A percentile compares a stretch with the other conserved stretches of the same genome.
These are phyloP conservation scores for Torulaspora pretoriensis DNA, from an alignment of 1,139 yeast genomes.

Conservation along the genomic window DNA sequence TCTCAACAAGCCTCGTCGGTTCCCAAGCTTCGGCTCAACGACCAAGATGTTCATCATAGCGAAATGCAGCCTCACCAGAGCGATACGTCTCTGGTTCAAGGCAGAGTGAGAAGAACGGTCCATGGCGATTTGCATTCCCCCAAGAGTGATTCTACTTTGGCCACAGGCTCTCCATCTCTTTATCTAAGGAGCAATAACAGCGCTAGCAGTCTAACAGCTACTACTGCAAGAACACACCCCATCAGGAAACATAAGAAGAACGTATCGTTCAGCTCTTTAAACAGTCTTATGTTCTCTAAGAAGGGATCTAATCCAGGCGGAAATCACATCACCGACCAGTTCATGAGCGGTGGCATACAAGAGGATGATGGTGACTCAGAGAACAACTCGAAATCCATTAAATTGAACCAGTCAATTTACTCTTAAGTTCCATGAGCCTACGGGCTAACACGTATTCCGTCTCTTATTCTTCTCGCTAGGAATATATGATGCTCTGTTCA, in stretches of 20 bases:
- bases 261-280: constrained; percentile 37
- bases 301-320: constrained; percentile 23
- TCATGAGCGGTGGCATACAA: constrained; percentile 29
- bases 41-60: constrained; percentile 19
- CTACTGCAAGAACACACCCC: constrained; percentile 26
- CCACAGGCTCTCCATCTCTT: constrained; percentile 12
- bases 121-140: constrained; percentile 11
- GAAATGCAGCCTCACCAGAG: constrained; percentile 4
- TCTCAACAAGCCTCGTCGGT: constrained; percentile 12
- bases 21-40: constrained; percentile 28
- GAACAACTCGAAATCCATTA: constrained; percentile 21
- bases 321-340: constrained; percentile 19
- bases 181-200: constrained; percentile 27
- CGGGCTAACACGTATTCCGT: neutral
- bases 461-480: neutral
- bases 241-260: constrained; percentile 35
- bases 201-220: constrained; percentile 25
- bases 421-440: constrained; percentile 12
- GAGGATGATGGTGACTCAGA: constrained; percentile 31
- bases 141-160: constrained; percentile 7
- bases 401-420: constrained; percentile 32
- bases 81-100: constrained; percentile 8
- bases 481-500: neutral
- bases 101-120: constrained; percentile 11
- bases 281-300: constrained; percentile 35